These are phyloP conservation scores for Warburgia ugandensis DNA, from an alignment of 164 flowering plant species.

Conservation along the genomic window DNA sequence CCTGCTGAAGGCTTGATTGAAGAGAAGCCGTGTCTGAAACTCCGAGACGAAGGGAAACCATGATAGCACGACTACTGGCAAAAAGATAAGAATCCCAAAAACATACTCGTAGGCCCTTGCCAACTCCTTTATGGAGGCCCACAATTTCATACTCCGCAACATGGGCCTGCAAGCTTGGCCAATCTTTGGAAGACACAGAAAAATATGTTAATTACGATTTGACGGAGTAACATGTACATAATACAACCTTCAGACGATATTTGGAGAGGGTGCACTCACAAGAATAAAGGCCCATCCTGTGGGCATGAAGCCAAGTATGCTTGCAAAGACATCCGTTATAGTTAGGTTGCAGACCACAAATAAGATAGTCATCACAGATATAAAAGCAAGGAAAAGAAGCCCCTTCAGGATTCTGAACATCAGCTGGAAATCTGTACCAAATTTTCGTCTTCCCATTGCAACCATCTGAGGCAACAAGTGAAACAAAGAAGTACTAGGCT, in stretches of 20 bases:
- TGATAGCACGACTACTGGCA: conserved; percentile 74
- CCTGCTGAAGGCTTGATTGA: conserved; percentile 98
- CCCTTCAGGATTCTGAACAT: conserved; percentile 94
- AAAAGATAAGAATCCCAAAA: conserved; percentile 77
- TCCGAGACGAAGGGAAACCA: conserved; percentile 97
- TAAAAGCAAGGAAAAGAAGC: conserved; percentile 75
- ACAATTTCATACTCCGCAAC: conserved; percentile 46
- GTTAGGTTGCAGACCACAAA: conserved; percentile 81
- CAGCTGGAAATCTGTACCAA: conserved; percentile 89
- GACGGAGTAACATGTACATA: background rate
- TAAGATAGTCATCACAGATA: conserved; percentile 78
- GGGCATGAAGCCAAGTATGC: conserved; percentile 80
- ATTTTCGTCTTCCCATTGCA: conserved; percentile 83
- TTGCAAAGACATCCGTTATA: conserved; percentile 61
- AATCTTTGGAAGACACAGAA: conserved; percentile 36
- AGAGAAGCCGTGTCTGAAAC: conserved; percentile 87
- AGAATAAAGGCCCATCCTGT: conserved; percentile 94
- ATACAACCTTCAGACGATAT: background rate
- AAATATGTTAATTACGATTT: background rate
- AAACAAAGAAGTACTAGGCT: background rate
- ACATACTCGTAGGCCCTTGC: conserved; percentile 77
- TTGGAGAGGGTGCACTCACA: conserved; percentile 37
- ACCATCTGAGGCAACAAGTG: conserved; percentile 89
- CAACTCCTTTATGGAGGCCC: conserved; percentile 85
- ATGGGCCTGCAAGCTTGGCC: conserved; percentile 72